phyloP scores from a whole-genome alignment of 768 basidiomycete genomes.

The Tephrocybe sp. region DNA sequence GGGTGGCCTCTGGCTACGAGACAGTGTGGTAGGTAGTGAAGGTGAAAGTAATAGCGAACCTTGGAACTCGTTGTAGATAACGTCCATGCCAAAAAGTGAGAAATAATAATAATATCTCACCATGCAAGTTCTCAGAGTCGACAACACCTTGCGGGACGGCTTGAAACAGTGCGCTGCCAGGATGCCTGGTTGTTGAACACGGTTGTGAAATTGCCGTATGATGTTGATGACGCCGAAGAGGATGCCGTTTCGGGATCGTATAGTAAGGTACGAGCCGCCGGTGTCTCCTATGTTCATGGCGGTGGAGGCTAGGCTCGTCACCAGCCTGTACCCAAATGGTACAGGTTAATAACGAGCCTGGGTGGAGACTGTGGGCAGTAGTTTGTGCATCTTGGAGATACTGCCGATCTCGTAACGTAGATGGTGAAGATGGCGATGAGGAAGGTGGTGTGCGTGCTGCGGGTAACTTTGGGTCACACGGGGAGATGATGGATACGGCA shows the following conservation, averaged over 20 bases:
- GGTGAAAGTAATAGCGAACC: constrained; percentile 85
- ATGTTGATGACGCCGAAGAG: constrained; percentile 89
- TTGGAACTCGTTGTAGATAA: constrained; percentile 18
- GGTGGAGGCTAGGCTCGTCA: too few relatives aligned
- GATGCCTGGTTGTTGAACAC: constrained; percentile 73
- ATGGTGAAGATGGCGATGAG: constrained; percentile 89
- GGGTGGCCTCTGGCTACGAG: constrained; percentile 68
- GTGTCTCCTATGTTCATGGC: constrained; percentile 86
- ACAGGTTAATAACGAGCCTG: too few relatives aligned
- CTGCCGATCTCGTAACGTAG: constrained; percentile 86
- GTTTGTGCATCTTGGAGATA: constrained; percentile 72
- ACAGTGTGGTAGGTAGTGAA: constrained; percentile 89
- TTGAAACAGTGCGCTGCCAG: constrained; percentile 92
- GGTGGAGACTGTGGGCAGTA: constrained; percentile 67
- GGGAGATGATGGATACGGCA: background rate
- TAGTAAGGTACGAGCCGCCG: constrained; percentile 81
- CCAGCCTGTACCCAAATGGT: too few relatives aligned
- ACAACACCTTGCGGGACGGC: constrained; percentile 77
- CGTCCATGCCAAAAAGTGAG: background rate
- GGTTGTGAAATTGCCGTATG: constrained; percentile 76
- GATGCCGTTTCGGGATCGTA: constrained; percentile 73
- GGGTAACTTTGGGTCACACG: background rate
- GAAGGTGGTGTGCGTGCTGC: constrained; percentile 82
- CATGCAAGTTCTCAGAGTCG: constrained; percentile 87
- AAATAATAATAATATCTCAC: constrained; percentile 39